Percentiles rank a stretch among this genome's conserved stretches.
Conservation (phyloP, 1,139 yeast genomes). For the Geotrichum reessii region DNA sequence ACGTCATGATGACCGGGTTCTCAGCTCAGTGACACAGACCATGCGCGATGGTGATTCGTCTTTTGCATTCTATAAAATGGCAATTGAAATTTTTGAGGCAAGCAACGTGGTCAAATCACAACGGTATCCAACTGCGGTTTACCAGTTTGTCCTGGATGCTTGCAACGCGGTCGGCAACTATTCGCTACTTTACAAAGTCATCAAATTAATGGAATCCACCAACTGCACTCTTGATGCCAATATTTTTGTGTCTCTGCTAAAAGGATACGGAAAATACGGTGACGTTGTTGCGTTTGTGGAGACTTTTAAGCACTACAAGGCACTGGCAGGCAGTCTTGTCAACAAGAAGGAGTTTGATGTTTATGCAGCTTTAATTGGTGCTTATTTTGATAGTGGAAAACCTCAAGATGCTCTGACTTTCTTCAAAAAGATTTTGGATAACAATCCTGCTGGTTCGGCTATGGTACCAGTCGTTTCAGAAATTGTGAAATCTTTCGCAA, state of each 20-base stretch:
- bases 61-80: conserved; percentile 26
- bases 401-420: conserved; percentile 30
- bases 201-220: conserved; percentile 14
- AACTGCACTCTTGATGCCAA: conserved; percentile 15
- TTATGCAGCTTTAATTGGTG: conserved; percentile 33
- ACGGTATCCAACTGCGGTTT: conserved; percentile 21
- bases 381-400: conserved; percentile 30
- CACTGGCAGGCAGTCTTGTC: conserved; percentile 5
- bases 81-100: conserved; percentile 30
- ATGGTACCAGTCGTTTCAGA: conserved; percentile 20
- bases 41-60: conserved; percentile 22
- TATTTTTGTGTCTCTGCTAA: conserved; percentile 18
- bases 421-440: conserved; percentile 26
- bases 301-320: conserved; percentile 16
- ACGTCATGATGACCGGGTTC: conserved; percentile 19
- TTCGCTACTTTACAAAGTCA: conserved; percentile 14
- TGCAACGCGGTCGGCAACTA: conserved; percentile 19
- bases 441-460: conserved; percentile 10
- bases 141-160: conserved; percentile 22
- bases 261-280: conserved; percentile 22
- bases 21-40: conserved; percentile 12
- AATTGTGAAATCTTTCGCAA: conserved; percentile 32
- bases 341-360: conserved; percentile 21
- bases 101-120: conserved; percentile 27
- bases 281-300: conserved; percentile 22